A percentile compares a stretch with the other conserved stretches of the same genome.
phyloP scores from a whole-genome alignment of 2,329 filamentous ascomycete genomes.

The Bipolaris cookei region DNA sequence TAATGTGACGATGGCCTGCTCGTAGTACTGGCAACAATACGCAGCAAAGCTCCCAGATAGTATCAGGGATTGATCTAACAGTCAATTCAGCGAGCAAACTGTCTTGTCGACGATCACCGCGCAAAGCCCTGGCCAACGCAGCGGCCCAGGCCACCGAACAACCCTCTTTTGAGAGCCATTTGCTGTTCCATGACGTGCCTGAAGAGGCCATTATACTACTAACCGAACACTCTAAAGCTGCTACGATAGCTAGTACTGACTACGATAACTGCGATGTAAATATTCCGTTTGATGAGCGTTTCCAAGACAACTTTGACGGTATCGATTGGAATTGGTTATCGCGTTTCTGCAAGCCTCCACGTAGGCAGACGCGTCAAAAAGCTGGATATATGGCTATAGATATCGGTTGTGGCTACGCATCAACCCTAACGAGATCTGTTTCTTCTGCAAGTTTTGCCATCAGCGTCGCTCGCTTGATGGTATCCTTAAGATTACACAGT shows the following conservation, averaged over 20 bases:
- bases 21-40: too few species aligned
- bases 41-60: too few species aligned
- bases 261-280: not conserved
- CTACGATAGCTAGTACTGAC: slow-evolving; percentile 3
- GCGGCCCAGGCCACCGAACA: too few species aligned
- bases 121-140: too few species aligned
- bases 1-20: not conserved
- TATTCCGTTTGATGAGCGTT: not conserved
- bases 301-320: slow-evolving; percentile 9
- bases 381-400: slow-evolving; percentile 7
- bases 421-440: slow-evolving; percentile 1
- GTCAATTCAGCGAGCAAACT: too few species aligned
- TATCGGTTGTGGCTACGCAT: slow-evolving; percentile 5
- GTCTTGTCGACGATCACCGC: too few species aligned
- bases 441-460: slow-evolving; percentile 4
- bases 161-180: too few species aligned
- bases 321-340: slow-evolving; percentile 5
- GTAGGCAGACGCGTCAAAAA: slow-evolving; percentile 1
- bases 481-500: not conserved
- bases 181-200: too few species aligned
- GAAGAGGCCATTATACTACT: too few species aligned
- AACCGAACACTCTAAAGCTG: slow-evolving; percentile 1
- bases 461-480: not conserved
- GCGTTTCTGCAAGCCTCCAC: slow-evolving; percentile 4
- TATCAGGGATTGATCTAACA: too few species aligned